phyloP scores from a whole-genome alignment of 2,329 filamentous ascomycete species.

The Cladophialophora immunda region DNA sequence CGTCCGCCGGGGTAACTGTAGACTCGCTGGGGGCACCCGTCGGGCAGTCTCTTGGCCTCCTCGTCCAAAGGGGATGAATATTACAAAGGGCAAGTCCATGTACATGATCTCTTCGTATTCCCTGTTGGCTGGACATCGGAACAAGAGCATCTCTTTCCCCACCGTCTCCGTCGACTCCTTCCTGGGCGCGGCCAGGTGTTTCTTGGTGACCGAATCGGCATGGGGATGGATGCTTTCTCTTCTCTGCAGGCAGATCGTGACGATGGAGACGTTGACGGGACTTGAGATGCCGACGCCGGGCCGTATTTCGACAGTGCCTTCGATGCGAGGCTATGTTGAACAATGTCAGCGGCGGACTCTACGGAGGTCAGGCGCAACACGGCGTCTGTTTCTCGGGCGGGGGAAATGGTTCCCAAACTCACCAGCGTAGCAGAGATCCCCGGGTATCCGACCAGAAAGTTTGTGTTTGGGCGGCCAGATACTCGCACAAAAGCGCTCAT shows the following conservation, averaged over 20 bases:
- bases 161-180: slow-evolving; percentile 93
- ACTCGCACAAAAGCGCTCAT: slow-evolving; percentile 91
- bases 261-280: slow-evolving; percentile 88
- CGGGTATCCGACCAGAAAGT: slow-evolving; percentile 95
- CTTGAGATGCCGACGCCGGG: slow-evolving; percentile 85
- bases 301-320: slow-evolving; percentile 96
- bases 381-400: slow-evolving; percentile 25
- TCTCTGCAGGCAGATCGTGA: slow-evolving; percentile 91
- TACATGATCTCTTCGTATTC: slow-evolving; percentile 88
- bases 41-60: slow-evolving; percentile 89
- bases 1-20: slow-evolving; percentile 90
- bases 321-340: slow-evolving; percentile 83
- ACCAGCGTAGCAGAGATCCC: slow-evolving; percentile 97
- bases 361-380: background rate
- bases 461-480: slow-evolving; percentile 95
- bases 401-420: slow-evolving; percentile 53
- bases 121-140: slow-evolving; percentile 82
- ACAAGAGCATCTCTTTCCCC: slow-evolving; percentile 93
- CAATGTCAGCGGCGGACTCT: slow-evolving; percentile 32
- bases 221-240: slow-evolving; percentile 96
- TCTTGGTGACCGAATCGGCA: slow-evolving; percentile 92
- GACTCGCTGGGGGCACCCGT: slow-evolving; percentile 87
- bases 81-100: slow-evolving; percentile 96
- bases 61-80: slow-evolving; percentile 95
- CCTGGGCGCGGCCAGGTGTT: slow-evolving; percentile 86